phyloP scores from a whole-genome alignment of 2,329 filamentous ascomycete species.

The Stagonosporopsis chrysanthemi region DNA sequence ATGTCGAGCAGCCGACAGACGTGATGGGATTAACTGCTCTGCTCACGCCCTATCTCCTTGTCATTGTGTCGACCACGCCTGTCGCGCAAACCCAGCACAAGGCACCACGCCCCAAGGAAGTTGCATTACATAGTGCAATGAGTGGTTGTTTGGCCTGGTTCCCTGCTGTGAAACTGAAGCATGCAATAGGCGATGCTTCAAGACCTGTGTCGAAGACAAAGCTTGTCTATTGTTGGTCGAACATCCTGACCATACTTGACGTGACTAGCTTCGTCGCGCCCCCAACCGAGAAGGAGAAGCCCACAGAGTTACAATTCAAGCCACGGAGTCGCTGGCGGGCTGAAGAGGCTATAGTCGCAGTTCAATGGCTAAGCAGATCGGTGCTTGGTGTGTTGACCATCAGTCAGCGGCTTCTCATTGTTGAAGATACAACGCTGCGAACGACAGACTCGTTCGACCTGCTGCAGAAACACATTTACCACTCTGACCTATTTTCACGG shows the following conservation, averaged over 20 bases:
- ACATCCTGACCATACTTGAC: constrained; percentile 92
- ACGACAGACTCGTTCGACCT: constrained; percentile 96
- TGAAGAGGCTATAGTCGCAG: constrained; percentile 92
- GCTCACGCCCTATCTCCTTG: constrained; percentile 91
- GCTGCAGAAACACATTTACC: constrained; percentile 89
- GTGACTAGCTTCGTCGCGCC: constrained; percentile 71
- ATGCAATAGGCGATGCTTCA: constrained; percentile 69
- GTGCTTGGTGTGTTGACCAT: constrained; percentile 92
- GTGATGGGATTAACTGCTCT: constrained; percentile 90
- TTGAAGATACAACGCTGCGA: constrained; percentile 84
- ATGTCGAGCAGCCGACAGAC: constrained; percentile 88
- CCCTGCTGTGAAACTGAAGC: constrained; percentile 90
- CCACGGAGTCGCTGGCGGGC: constrained; percentile 89
- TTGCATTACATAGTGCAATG: constrained; percentile 87
- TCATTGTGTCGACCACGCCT: constrained; percentile 96
- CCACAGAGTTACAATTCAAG: constrained; percentile 78
- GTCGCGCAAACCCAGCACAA: constrained; percentile 97
- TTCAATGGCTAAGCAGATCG: constrained; percentile 95
- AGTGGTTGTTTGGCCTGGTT: constrained; percentile 98
- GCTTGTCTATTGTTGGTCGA: constrained; percentile 97
- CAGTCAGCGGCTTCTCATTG: constrained; percentile 87
- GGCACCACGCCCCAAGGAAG: constrained; percentile 86
- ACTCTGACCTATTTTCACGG: constrained; percentile 85
- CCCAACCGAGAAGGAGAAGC: constrained; percentile 75
- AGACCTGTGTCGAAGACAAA: constrained; percentile 81